Evolutionary conservation across 1,284 basidiomycete species (phyloP).

Genomic region (Ustanciosporium gigantosporum): DNA sequence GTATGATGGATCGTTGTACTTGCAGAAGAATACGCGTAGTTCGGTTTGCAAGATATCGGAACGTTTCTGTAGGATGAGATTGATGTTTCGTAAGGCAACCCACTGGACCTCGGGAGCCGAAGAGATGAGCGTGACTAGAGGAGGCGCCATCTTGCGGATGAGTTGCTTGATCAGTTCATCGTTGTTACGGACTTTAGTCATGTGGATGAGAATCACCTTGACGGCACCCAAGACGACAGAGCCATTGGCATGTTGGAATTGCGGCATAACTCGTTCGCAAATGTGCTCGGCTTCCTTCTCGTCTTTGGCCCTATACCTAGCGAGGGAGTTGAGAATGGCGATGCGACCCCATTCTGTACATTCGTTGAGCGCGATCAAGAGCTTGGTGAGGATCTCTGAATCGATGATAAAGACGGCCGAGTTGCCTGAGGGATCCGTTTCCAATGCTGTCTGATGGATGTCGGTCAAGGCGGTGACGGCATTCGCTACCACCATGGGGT

Average conservation of each 20-base stretch:
- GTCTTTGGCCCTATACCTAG: conserved; percentile 80
- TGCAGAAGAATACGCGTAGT: conserved; percentile 99
- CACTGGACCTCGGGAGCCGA: conserved; percentile 79
- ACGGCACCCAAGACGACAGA: conserved; percentile 92
- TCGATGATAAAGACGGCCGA: conserved; percentile 81
- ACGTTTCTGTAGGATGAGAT: conserved; percentile 89
- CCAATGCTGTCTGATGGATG: conserved; percentile 70
- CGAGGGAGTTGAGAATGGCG: conserved; percentile 82
- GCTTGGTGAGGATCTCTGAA: conserved; percentile 77
- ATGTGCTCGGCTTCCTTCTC: conserved; percentile 93
- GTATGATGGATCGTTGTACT: conserved; percentile 98
- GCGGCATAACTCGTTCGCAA: conserved; percentile 95
- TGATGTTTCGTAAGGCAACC: conserved; percentile 95
- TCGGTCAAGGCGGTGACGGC: conserved; percentile 90
- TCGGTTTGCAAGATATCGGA: conserved; percentile 87
- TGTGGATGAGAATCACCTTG: conserved; percentile 86
- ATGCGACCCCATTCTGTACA: conserved; percentile 99
- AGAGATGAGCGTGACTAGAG: conserved; percentile 71
- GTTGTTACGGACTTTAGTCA: conserved; percentile 66
- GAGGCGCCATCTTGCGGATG: conserved; percentile 95
- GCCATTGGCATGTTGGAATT: conserved; percentile 96
- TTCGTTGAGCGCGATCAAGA: conserved; percentile 93
- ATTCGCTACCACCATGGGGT: conserved; percentile 99
- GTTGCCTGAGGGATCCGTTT: conserved; percentile 35
- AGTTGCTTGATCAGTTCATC: conserved; percentile 86